These are phyloP conservation scores for Stagonosporopsis rhizophila DNA, from an alignment of 2,329 filamentous ascomycete genomes.

Conservation along the genomic window DNA sequence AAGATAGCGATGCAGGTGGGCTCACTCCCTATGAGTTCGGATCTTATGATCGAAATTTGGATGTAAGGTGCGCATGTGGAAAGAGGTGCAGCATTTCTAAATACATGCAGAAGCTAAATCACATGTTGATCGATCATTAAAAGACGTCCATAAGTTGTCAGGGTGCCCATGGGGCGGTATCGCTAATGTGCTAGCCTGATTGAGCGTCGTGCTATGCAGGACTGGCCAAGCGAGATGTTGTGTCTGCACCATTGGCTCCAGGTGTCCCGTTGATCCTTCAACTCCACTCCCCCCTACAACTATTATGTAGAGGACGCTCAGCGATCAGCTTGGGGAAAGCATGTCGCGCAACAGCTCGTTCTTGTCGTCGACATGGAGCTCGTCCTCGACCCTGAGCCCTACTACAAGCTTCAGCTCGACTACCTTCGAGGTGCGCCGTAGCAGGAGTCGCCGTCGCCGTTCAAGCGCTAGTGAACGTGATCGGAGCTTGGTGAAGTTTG, in stretches of 20 bases:
- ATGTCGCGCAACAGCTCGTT: background rate
- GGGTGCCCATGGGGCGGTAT: no score
- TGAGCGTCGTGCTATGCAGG: background rate
- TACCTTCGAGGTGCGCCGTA: background rate
- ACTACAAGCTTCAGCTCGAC: background rate
- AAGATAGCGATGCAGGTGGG: no score
- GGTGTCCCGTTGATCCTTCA: background rate
- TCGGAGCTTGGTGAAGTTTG: background rate
- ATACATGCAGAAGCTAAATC: no score
- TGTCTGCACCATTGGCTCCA: background rate
- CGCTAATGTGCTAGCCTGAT: background rate
- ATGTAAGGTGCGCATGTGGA: no score
- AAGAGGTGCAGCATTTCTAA: no score
- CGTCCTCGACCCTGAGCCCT: background rate
- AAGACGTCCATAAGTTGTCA: no score
- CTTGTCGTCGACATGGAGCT: background rate
- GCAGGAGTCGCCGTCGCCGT: slow-evolving; percentile 1
- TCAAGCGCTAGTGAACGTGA: background rate
- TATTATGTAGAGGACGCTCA: background rate
- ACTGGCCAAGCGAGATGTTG: background rate
- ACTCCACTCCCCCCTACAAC: background rate
- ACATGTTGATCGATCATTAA: no score
- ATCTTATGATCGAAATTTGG: no score
- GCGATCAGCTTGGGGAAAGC: background rate
- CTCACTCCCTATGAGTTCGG: no score